Evolutionary conservation across 2,329 filamentous ascomycete genomes (phyloP).

Genomic region (Rhexocercosporidium sp.): DNA sequence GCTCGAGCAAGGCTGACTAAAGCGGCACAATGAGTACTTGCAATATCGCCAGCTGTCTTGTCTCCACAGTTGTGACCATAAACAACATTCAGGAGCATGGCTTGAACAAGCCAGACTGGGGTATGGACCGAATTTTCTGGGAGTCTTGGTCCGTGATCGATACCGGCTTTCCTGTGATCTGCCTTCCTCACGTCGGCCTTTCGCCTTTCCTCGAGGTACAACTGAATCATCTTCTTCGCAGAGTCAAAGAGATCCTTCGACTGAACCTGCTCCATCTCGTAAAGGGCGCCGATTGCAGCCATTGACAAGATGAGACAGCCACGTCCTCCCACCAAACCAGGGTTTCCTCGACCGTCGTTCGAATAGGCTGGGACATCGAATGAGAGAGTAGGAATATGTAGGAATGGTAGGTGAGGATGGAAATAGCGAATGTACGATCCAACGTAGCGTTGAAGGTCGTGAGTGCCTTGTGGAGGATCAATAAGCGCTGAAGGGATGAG

Average conservation of each 20-base stretch:
- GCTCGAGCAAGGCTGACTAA: slow-evolving; percentile 89
- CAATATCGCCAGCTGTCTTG: slow-evolving; percentile 88
- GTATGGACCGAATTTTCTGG: slow-evolving; percentile 72
- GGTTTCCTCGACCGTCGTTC: slow-evolving; percentile 63
- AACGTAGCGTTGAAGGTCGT: slow-evolving; percentile 89
- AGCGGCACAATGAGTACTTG: slow-evolving; percentile 88
- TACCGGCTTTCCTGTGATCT: slow-evolving; percentile 58
- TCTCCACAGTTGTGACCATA: slow-evolving; percentile 96
- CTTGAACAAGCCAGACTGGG: slow-evolving; percentile 93
- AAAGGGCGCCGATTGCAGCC: slow-evolving; percentile 83
- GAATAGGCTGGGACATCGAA: slow-evolving; percentile 80
- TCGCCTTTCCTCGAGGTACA: slow-evolving; percentile 89
- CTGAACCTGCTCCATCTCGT: slow-evolving; percentile 80
- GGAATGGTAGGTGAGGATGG: slow-evolving; percentile 92
- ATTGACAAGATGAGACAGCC: slow-evolving; percentile 88
- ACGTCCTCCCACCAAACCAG: slow-evolving; percentile 72
- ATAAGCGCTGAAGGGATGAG: background rate
- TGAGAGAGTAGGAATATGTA: slow-evolving; percentile 88
- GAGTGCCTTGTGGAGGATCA: slow-evolving; percentile 53
- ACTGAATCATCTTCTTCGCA: slow-evolving; percentile 92
- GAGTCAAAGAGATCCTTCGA: slow-evolving; percentile 90
- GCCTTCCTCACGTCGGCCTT: slow-evolving; percentile 79
- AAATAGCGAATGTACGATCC: slow-evolving; percentile 90
- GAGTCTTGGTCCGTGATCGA: slow-evolving; percentile 53
- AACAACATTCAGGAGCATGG: slow-evolving; percentile 94